Evolutionary conservation across 768 basidiomycete genomes (phyloP), one percentile per base, ranked within the genome.

Genomic region (Nidula microcarpa): DNA sequence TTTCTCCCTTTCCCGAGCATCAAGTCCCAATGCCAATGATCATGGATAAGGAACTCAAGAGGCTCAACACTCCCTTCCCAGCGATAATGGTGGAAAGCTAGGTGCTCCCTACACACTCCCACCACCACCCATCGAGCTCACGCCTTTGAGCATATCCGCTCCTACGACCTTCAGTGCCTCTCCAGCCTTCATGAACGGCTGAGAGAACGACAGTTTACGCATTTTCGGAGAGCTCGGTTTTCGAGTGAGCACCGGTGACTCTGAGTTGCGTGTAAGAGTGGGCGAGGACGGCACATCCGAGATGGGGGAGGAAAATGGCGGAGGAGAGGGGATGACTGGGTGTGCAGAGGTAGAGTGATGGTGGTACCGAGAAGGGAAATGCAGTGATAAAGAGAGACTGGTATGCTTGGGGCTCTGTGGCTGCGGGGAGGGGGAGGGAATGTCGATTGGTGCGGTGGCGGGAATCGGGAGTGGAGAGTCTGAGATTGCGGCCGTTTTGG

Each of bases 81-180:
- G 23, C 23, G 23, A 23, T 23, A 23, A 23, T 23, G 23, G 23
- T 23, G 23, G 23, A 23, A 23, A 23, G 23, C 23, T 23, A 23
- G 23, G 23, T 4, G 23, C 23, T 23, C 23, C 23, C 23, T 23
- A 23, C 23, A 23, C 39, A 16, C 39, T 16, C 39, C 44, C 44
- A 14, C 44, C 23, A 46, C 14, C 13, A 14, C 44, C 44, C 13
- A 76, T 73, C 34, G 69, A 68, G 33, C 68, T 68, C 3, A 80
- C 77, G 1, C 78, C 75, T 47, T 71, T 76, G 33, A 80, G 54
- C 33, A 76, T 66, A 52, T 76, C 75, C 2, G 64, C 67, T 18
- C 68, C 16, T 4, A 16, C 37, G 11, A 11, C 37, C 37, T 41
- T 41, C 3, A 41, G 37, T 18, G 44, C 44, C 44, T 46, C 44